Base-by-base conservation (phyloP, 2,329 filamentous ascomycete genomes). In the Cercospora zeina region DNA sequence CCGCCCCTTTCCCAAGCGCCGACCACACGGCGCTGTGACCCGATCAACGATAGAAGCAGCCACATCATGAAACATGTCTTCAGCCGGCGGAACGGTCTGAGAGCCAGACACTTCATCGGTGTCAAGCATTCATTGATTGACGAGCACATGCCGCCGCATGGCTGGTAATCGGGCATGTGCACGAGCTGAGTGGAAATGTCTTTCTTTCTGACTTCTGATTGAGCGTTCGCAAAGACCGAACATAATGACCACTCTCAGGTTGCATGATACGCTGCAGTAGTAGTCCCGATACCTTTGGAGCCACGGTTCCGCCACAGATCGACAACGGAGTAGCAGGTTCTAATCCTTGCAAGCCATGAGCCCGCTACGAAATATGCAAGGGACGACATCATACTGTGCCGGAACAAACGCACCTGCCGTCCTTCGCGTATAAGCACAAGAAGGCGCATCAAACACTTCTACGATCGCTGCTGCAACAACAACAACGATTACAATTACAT, bases 401-500 rank as follows among this genome's bases (percentile, higher is more conserved):
- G 59, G 63, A 59, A 65, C 63, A 59, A 65, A 61, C 62, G 50
- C 36, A 49, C 47, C 53, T 14, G 13, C 27, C 33, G 4, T 54
- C 8, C 34, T 54, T 47, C 14, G 42, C 24, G 42, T 19, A 47
- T 47, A 27, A 24, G 24, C 42, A 47, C 21, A 47, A 30, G 21
- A 47, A 27, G 13, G 34, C 11, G 69, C 68, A 1, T 39, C 62
- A 16, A 65, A 59, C 30, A 53, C 49, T 27, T 69, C 67, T 19
- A 72, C 70, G 10, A 68, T 65, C 5, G 68, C 67, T 6, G 47
- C 67, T 24, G 50, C 65, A 7, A 68, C 70, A 27, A 68, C 70
- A 27, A 64, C 61, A 6, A 68, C 69, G 1, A 68, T 63, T 9
- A 69, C 66, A 2, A 42, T 68, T 6, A 6, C 24, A n/a, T n/a